Evolutionary conservation across 805 yeast genomes (phyloP).

Genomic region (Phaffomyces opuntiae): DNA sequence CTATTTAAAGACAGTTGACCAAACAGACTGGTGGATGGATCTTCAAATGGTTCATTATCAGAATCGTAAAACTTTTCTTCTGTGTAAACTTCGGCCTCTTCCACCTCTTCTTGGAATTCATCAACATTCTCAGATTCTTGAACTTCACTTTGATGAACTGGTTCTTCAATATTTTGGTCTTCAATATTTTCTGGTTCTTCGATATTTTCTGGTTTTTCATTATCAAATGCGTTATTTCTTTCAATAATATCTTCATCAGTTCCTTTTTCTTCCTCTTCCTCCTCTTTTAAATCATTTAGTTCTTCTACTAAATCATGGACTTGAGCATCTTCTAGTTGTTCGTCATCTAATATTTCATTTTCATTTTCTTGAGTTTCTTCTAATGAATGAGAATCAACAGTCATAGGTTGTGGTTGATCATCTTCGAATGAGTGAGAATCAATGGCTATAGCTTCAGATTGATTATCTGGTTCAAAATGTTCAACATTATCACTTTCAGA

Average conservation of each 20-base stretch:
- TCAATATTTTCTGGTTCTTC: no score
- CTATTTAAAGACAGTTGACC: conserved; percentile 15
- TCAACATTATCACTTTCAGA: no score
- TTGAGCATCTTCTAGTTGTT: conserved; percentile 4
- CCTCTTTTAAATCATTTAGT: conserved; percentile 1
- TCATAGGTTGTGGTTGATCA: no score
- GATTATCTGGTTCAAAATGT: no score
- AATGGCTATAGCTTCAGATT: no score
- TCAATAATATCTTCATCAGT: not conserved
- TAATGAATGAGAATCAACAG: no score
- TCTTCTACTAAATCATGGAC: not conserved
- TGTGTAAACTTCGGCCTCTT: not conserved
- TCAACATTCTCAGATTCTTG: conserved; percentile 1
- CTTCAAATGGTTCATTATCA: conserved; percentile 17
- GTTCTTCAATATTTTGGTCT: no score
- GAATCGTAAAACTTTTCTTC: conserved; percentile 19
- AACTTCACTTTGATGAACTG: no score
- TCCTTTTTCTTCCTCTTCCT: conserved; percentile 3
- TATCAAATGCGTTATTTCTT: not conserved
- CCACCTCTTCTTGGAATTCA: not conserved
- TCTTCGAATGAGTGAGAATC: no score
- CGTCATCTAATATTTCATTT: not conserved
- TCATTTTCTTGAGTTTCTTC: not conserved
- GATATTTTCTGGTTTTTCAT: no score
- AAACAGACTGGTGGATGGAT: conserved; percentile 21